Percentiles rank a stretch among this genome's conserved stretches.
These are phyloP conservation scores for Lipomyces spencermartinsiae DNA, from an alignment of 805 yeast species.

Conservation along the genomic window DNA sequence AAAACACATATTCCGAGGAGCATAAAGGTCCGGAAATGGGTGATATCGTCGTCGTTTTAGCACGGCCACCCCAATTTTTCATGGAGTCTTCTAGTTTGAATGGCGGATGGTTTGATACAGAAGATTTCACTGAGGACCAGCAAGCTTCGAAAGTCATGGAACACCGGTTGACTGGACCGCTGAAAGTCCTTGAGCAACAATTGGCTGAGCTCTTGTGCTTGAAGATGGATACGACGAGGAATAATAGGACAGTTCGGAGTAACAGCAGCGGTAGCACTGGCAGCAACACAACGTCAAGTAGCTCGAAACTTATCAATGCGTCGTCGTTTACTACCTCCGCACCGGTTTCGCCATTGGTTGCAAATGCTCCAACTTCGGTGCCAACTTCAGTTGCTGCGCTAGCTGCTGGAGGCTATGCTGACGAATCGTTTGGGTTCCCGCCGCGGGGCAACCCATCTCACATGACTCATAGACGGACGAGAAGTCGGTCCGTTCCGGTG, in stretches of 20 bases:
- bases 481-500: constrained; percentile 37
- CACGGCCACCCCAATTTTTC: constrained; percentile 29
- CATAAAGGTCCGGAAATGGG: constrained; percentile 16
- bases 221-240: constrained; percentile 17
- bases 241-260: constrained; percentile 21
- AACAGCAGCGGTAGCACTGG: constrained; percentile 24
- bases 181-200: constrained; percentile 30
- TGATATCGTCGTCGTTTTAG: constrained; percentile 27
- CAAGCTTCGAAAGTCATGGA: constrained; percentile 33
- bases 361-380: constrained; percentile 11
- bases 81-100: constrained; percentile 25
- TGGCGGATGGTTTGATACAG: constrained; percentile 37
- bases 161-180: constrained; percentile 32
- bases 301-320: constrained; percentile 11
- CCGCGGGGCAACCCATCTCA: constrained; percentile 3
- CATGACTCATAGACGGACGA: constrained; percentile 29
- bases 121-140: constrained; percentile 37
- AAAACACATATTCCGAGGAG: neutral
- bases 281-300: constrained; percentile 21
- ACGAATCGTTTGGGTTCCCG: constrained; percentile 3
- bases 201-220: constrained; percentile 24
- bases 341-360: constrained; percentile 31
- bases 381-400: constrained; percentile 4
- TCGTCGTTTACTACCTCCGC: constrained; percentile 26
- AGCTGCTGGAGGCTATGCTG: neutral